Evolutionary conservation across 371 early-diverging fungal species (phyloP).

Genomic region (Rhizopus stolonifer): DNA sequence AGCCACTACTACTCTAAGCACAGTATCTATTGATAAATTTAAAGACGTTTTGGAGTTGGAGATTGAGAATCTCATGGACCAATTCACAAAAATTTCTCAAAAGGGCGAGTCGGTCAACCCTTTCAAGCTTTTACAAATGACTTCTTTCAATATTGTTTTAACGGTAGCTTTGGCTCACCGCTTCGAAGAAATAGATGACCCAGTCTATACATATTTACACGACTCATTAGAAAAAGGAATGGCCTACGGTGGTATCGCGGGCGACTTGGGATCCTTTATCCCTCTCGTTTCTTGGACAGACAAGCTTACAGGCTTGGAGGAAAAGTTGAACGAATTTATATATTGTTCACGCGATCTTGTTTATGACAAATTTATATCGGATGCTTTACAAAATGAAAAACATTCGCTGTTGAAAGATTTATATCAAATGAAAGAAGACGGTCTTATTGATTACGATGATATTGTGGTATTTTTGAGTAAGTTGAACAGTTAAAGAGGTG

Average conservation of each 20-base stretch:
- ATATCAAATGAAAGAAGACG: constrained; percentile 14
- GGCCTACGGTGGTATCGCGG: not conserved
- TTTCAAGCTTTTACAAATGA: not conserved
- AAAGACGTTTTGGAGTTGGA: not conserved
- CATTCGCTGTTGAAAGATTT: constrained; percentile 1
- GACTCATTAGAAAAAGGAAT: not conserved
- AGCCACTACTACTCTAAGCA: not conserved
- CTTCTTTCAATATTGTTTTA: constrained; percentile 3
- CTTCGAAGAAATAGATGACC: constrained; percentile 2
- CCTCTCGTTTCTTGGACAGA: not conserved
- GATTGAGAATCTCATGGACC: not conserved
- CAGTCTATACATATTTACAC: not conserved
- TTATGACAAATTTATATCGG: not conserved
- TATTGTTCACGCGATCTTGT: not conserved
- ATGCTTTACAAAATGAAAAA: not conserved
- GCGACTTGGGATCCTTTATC: constrained; percentile 2
- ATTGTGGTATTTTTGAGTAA: constrained; percentile 22
- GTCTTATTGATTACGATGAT: constrained; percentile 1
- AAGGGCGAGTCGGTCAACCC: not conserved
- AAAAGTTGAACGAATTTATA: constrained; percentile 3
- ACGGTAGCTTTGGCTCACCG: not conserved
- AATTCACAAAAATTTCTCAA: not conserved
- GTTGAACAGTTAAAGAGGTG: not conserved
- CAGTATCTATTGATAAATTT: constrained; percentile 1
- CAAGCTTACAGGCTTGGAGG: not conserved